These are phyloP conservation scores for Gossypium gossypioides DNA, from an alignment of 441 rosid species.

Conservation along the genomic window DNA sequence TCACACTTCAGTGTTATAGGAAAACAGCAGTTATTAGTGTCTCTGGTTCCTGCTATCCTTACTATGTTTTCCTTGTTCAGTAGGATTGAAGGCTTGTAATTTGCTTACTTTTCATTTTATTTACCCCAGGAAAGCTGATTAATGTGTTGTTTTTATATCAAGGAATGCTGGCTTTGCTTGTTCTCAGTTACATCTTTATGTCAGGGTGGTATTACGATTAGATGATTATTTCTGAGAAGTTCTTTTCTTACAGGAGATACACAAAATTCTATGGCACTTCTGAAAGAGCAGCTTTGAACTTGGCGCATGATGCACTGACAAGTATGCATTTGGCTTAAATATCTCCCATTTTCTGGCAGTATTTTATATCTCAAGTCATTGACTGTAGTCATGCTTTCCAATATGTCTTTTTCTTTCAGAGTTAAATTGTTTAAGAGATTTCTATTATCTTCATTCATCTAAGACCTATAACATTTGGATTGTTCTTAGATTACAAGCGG, in stretches of 20 bases:
- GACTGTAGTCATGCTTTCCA: neutral
- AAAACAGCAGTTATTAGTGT: neutral
- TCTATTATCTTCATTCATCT: neutral
- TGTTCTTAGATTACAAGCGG: conserved; percentile 59
- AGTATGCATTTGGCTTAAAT: conserved; percentile 36
- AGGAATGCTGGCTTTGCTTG: neutral
- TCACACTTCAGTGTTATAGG: neutral
- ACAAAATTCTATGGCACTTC: conserved; percentile 88
- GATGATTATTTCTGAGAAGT: neutral
- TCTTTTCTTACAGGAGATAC: conserved; percentile 56
- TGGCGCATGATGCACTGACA: conserved; percentile 84
- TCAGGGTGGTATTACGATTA: neutral
- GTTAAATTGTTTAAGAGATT: neutral
- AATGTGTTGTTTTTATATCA: conserved; percentile 1
- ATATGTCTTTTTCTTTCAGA: conserved; percentile 1
- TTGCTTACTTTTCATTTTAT: neutral
- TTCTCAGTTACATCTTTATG: neutral
- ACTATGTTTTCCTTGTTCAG: neutral
- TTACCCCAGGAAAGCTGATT: neutral
- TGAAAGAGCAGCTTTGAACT: conserved; percentile 64
- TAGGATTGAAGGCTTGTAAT: neutral
- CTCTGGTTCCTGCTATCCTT: neutral
- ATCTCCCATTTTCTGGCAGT: neutral
- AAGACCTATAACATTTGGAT: neutral
- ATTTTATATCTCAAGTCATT: conserved; percentile 7